phyloP scores from a whole-genome alignment of 2,329 filamentous ascomycete genomes.

The Paraphaeosphaeria sporulosa region DNA sequence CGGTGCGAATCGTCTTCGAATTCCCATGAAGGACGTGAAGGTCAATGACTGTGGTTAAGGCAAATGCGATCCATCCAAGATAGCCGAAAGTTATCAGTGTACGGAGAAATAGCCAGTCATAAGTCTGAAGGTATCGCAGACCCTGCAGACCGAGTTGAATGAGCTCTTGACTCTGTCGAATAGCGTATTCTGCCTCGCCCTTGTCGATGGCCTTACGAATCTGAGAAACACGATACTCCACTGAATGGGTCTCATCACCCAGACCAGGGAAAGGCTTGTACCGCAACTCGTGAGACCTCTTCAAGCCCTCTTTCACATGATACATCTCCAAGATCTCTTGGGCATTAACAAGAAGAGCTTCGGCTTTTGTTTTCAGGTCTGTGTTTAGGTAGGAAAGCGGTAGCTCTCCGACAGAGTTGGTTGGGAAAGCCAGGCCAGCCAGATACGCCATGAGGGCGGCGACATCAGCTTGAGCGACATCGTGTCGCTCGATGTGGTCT shows the following conservation, averaged over 20 bases:
- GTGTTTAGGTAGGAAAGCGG: slow-evolving; percentile 83
- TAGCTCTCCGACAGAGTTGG: slow-evolving; percentile 94
- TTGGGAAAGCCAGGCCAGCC: slow-evolving; percentile 85
- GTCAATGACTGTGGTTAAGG: slow-evolving; percentile 86
- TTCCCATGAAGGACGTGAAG: slow-evolving; percentile 81
- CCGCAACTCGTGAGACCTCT: slow-evolving; percentile 75
- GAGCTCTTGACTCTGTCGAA: slow-evolving; percentile 77
- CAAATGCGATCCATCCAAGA: slow-evolving; percentile 93
- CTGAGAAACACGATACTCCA: slow-evolving; percentile 70
- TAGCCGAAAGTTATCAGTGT: slow-evolving; percentile 90
- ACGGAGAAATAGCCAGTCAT: slow-evolving; percentile 96
- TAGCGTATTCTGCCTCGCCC: slow-evolving; percentile 76
- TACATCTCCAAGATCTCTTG: slow-evolving; percentile 95
- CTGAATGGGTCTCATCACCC: slow-evolving; percentile 66
- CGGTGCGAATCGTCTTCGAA: slow-evolving; percentile 69
- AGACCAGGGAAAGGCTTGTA: slow-evolving; percentile 80
- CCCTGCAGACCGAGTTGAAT: slow-evolving; percentile 81
- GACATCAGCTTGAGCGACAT: slow-evolving; percentile 92
- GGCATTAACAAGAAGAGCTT: slow-evolving; percentile 84
- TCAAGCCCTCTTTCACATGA: slow-evolving; percentile 86
- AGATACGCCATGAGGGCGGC: slow-evolving; percentile 96
- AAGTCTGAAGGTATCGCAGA: slow-evolving; percentile 92
- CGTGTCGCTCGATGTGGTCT: slow-evolving; percentile 80
- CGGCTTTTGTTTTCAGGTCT: slow-evolving; percentile 76
- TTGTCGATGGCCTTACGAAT: slow-evolving; percentile 73